phyloP scores from a whole-genome alignment of 805 yeast genomes.

The Ogataea methylovora region DNA sequence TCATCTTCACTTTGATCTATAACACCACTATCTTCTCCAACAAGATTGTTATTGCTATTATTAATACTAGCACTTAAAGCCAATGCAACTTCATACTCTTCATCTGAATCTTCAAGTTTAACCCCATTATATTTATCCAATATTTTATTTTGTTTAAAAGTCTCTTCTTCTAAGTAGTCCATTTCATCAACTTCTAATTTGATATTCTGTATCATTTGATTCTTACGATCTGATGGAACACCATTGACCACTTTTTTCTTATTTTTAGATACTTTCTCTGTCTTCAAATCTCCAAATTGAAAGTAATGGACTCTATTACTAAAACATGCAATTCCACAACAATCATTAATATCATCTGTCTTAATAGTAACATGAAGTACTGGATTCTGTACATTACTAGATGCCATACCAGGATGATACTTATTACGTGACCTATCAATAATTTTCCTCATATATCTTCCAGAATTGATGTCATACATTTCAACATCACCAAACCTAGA shows the following conservation, averaged over 20 bases:
- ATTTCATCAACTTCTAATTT: slow-evolving; percentile 14
- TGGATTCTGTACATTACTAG: slow-evolving; percentile 20
- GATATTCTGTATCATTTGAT: slow-evolving; percentile 26
- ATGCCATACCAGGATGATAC: slow-evolving; percentile 19
- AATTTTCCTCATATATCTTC: slow-evolving; percentile 28
- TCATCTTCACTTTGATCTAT: slow-evolving; percentile 15
- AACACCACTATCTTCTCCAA: slow-evolving; percentile 1
- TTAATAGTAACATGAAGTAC: slow-evolving; percentile 8
- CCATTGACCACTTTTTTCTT: slow-evolving; percentile 13
- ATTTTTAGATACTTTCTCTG: slow-evolving; percentile 6
- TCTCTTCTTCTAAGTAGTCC: slow-evolving; percentile 6
- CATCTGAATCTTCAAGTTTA: slow-evolving; percentile 28
- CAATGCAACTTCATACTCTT: slow-evolving; percentile 33
- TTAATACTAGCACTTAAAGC: slow-evolving; percentile 30
- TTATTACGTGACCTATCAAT: slow-evolving; percentile 13
- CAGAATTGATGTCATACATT: slow-evolving; percentile 35
- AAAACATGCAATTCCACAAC: slow-evolving; percentile 32
- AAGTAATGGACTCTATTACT: slow-evolving; percentile 40
- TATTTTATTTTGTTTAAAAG: slow-evolving; percentile 17
- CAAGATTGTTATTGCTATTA: neutral
- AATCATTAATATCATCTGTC: slow-evolving; percentile 22
- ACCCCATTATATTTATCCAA: slow-evolving; percentile 42
- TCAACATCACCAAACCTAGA: slow-evolving; percentile 36
- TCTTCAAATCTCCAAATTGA: slow-evolving; percentile 32
- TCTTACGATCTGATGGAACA: slow-evolving; percentile 13